phyloP scores from a whole-genome alignment of 2,329 filamentous ascomycete genomes.

The Verticillium alfalfae region DNA sequence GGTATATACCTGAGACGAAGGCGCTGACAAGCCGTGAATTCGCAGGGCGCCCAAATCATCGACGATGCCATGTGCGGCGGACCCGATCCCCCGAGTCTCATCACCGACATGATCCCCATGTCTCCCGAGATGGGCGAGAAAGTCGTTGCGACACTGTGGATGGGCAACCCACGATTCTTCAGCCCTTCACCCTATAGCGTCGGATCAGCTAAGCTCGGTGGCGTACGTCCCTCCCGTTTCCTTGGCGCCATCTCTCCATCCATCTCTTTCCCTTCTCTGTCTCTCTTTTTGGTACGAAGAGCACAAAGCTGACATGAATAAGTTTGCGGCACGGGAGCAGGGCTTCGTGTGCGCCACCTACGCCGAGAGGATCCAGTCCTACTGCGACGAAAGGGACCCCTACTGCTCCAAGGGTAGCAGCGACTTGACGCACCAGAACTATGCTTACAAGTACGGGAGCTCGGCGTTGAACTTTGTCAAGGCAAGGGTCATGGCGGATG shows the following conservation, averaged over 20 bases:
- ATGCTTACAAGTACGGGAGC: constrained; percentile 56
- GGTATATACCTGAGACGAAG: neutral
- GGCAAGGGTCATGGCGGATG: neutral
- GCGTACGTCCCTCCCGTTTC: constrained; percentile 34
- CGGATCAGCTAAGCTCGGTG: constrained; percentile 48
- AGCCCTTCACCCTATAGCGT: constrained; percentile 49
- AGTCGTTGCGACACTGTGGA: constrained; percentile 53
- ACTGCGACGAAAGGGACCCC: constrained; percentile 59
- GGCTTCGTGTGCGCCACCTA: constrained; percentile 52
- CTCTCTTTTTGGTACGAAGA: neutral
- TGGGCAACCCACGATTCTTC: constrained; percentile 53
- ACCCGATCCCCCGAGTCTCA: constrained; percentile 40
- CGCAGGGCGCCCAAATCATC: constrained; percentile 54
- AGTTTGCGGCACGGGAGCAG: constrained; percentile 56
- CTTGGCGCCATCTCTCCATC: neutral
- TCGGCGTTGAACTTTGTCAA: constrained; percentile 57
- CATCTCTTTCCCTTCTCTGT: neutral
- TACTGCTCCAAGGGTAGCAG: constrained; percentile 64
- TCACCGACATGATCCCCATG: constrained; percentile 34
- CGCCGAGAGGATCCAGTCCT: constrained; percentile 51
- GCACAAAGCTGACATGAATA: neutral
- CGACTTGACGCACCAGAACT: constrained; percentile 54
- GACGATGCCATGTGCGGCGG: constrained; percentile 57
- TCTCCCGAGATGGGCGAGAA: constrained; percentile 38
- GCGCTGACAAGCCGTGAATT: neutral